These are phyloP conservation scores for Leishmania gerbilli DNA, from an alignment of 208 protist species.

Conservation along the genomic window DNA sequence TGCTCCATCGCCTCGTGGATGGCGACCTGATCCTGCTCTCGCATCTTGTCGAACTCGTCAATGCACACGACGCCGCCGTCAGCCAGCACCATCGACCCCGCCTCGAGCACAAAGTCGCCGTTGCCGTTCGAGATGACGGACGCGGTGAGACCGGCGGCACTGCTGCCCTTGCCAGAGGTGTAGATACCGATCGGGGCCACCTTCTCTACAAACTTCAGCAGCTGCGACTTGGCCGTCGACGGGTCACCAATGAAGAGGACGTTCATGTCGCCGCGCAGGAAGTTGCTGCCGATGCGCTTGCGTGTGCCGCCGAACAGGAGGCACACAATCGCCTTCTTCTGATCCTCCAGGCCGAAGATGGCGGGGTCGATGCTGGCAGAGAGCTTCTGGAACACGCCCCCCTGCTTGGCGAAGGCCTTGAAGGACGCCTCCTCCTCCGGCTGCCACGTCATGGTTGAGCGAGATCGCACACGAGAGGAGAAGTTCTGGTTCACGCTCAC, in stretches of 20 bases:
- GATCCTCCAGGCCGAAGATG: constrained; percentile 98
- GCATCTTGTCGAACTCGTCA: constrained; percentile 99
- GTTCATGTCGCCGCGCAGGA: constrained; percentile 99
- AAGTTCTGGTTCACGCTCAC: constrained; percentile 91
- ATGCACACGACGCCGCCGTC: constrained; percentile 99
- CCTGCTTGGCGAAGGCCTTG: constrained; percentile 83
- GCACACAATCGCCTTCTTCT: constrained; percentile 96
- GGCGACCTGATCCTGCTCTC: constrained; percentile 97
- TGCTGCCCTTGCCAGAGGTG: constrained; percentile 99
- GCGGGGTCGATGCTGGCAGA: constrained; percentile 96
- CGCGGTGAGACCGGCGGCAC: constrained; percentile 98
- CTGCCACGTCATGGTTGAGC: constrained; percentile 79
- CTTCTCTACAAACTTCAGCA: constrained; percentile 98
- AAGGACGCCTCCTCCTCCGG: constrained; percentile 90
- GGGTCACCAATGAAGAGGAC: constrained; percentile 99
- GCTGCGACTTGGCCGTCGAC: constrained; percentile 99
- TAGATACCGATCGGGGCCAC: constrained; percentile 98
- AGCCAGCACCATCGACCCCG: constrained; percentile 99
- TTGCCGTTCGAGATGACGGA: constrained; percentile 92
- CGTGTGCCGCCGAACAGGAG: constrained; percentile 98
- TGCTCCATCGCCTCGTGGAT: constrained; percentile 99
- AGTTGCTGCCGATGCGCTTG: constrained; percentile 97
- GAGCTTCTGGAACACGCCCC: constrained; percentile 95
- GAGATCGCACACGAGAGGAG: constrained; percentile 83
- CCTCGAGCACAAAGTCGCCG: constrained; percentile 99